Evolutionary conservation across 2,329 filamentous ascomycete species (phyloP).

Genomic region (Lachnellula arida): DNA sequence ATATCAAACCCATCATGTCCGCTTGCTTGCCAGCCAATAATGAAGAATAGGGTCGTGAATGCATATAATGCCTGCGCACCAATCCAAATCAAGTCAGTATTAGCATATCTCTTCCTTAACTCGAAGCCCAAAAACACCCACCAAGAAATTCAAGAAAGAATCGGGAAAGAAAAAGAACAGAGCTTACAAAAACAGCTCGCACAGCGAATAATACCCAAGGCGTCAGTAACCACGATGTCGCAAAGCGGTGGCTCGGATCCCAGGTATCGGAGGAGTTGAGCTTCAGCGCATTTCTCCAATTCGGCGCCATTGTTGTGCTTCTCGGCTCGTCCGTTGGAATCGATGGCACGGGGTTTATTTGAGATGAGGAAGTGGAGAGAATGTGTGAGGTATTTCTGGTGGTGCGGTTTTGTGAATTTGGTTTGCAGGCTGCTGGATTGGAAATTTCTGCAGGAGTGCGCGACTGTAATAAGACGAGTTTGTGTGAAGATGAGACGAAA

Average conservation of each 20-base stretch:
- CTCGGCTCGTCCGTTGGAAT: too few relatives aligned
- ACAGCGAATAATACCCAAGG: slow-evolving; percentile 56
- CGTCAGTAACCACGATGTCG: slow-evolving; percentile 76
- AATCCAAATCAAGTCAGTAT: slow-evolving; percentile 19
- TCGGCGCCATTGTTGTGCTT: too few relatives aligned
- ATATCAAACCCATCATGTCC: slow-evolving; percentile 32
- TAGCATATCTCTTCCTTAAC: background rate
- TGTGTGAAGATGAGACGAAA: too few relatives aligned
- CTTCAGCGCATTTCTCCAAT: slow-evolving; percentile 10
- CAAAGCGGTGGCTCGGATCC: slow-evolving; percentile 56
- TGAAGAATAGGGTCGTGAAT: slow-evolving; percentile 64
- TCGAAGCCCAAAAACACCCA: background rate
- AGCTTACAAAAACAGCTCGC: slow-evolving; percentile 51
- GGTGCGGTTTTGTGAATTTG: too few relatives aligned
- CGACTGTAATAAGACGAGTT: background rate
- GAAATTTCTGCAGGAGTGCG: background rate
- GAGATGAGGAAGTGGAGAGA: too few relatives aligned
- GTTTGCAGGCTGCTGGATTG: background rate
- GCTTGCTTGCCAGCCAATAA: slow-evolving; percentile 61
- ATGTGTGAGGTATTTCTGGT: too few relatives aligned
- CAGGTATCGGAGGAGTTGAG: slow-evolving; percentile 25
- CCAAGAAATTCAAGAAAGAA: background rate
- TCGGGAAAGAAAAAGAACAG: background rate
- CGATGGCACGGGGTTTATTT: too few relatives aligned
- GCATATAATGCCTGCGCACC: slow-evolving; percentile 55